These are phyloP conservation scores for Hanseniaspora gamundiae DNA, from an alignment of 1,139 yeast genomes.

Conservation along the genomic window DNA sequence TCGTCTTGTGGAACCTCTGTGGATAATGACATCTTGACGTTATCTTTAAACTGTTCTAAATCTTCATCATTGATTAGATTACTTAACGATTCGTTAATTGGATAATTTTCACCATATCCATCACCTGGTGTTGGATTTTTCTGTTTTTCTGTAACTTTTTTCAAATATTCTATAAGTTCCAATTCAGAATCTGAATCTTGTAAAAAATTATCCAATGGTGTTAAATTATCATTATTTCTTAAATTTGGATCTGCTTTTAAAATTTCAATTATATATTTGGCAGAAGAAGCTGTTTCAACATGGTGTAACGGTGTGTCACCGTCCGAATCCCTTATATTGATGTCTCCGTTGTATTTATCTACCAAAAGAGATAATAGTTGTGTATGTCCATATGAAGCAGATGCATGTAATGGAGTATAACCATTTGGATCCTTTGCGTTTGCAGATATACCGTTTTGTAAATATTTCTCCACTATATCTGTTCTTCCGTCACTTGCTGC, in stretches of 20 bases:
- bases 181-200: slow-evolving; percentile 75
- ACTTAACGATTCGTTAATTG: not conserved
- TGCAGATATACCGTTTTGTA: slow-evolving; percentile 46
- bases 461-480: slow-evolving; percentile 42
- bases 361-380: slow-evolving; percentile 54
- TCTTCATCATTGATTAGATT: slow-evolving; percentile 33
- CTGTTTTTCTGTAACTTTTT: slow-evolving; percentile 23
- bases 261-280: slow-evolving; percentile 51
- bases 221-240: slow-evolving; percentile 62
- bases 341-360: slow-evolving; percentile 52
- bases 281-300: slow-evolving; percentile 59
- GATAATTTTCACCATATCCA: slow-evolving; percentile 24
- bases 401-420: slow-evolving; percentile 93
- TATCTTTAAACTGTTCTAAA: slow-evolving; percentile 24
- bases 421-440: slow-evolving; percentile 83
- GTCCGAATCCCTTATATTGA: slow-evolving; percentile 71
- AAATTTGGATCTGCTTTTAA: slow-evolving; percentile 52
- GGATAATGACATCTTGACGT: slow-evolving; percentile 46
- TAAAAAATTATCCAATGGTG: slow-evolving; percentile 54
- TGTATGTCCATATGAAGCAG: slow-evolving; percentile 80
- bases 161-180: slow-evolving; percentile 57
- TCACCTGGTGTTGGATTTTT: no score
- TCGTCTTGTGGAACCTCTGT: slow-evolving; percentile 31
- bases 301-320: slow-evolving; percentile 96
- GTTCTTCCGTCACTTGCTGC: slow-evolving; percentile 83